Evolutionary conservation across 2,329 filamentous ascomycete genomes (phyloP).

Genomic region (Zymoseptoria ardabiliae): DNA sequence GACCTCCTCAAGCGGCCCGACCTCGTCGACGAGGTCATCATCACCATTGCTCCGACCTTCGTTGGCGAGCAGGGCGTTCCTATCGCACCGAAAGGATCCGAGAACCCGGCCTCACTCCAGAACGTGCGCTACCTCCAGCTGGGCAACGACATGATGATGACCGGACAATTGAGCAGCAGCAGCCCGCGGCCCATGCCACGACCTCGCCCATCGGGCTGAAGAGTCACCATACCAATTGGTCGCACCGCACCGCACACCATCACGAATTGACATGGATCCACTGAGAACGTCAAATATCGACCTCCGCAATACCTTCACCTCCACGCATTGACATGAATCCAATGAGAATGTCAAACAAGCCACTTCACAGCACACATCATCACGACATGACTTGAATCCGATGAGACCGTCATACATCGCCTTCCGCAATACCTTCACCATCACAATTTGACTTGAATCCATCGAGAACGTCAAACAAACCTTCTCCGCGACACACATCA

Average conservation of each 20-base stretch:
- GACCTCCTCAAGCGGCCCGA: constrained; percentile 57
- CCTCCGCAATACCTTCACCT: neutral
- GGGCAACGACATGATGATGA: constrained; percentile 59
- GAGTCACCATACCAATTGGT: neutral
- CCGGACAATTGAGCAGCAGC: neutral
- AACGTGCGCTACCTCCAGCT: constrained; percentile 68
- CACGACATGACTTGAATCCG: neutral
- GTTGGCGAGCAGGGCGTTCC: constrained; percentile 76
- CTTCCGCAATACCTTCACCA: neutral
- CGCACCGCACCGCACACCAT: neutral
- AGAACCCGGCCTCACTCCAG: constrained; percentile 56
- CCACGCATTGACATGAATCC: neutral
- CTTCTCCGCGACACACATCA: neutral
- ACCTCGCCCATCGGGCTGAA: neutral
- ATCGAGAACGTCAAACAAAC: neutral
- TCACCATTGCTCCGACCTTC: constrained; percentile 86
- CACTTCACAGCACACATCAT: neutral
- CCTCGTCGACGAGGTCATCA: constrained; percentile 68
- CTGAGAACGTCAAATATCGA: neutral
- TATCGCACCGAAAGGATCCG: constrained; percentile 37
- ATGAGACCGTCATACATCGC: neutral
- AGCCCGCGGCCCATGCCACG: neutral
- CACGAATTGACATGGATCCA: neutral
- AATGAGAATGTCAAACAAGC: neutral
- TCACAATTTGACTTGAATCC: neutral